Conservation (phyloP, 495 filamentous ascomycete genomes). For the Hypoxylon fragiforme region DNA sequence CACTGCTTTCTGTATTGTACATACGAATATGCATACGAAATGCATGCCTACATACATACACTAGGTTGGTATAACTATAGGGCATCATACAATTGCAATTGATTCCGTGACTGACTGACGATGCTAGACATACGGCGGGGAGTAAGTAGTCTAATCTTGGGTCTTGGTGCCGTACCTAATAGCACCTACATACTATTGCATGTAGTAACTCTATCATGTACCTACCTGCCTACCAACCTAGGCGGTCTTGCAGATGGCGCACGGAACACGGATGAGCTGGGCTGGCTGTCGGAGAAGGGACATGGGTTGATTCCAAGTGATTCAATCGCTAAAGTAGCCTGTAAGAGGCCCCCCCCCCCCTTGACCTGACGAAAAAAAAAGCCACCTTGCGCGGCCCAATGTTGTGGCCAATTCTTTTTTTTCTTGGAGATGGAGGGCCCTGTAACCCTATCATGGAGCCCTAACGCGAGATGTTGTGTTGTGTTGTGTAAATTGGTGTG, state of each 20-base stretch:
- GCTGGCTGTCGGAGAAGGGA: neutral
- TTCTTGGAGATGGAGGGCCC: neutral
- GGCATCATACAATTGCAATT: too few species aligned
- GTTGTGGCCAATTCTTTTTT: too few species aligned
- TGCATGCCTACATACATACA: too few species aligned
- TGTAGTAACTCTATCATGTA: too few species aligned
- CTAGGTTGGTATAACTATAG: too few species aligned
- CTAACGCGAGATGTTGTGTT: constrained; percentile 18
- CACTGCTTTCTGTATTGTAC: neutral
- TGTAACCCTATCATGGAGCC: constrained; percentile 33
- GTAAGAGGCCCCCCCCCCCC: constrained; percentile 28
- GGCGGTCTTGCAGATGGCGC: constrained; percentile 20
- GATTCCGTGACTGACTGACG: neutral
- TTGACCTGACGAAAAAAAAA: too few species aligned
- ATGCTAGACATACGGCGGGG: constrained; percentile 24
- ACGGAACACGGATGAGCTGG: constrained; percentile 25
- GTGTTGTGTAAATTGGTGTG: too few species aligned
- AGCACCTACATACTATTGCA: too few species aligned
- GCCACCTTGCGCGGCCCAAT: too few species aligned
- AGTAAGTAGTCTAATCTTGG: constrained; percentile 19
- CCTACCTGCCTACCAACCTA: too few species aligned
- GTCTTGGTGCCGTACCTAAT: constrained; percentile 6
- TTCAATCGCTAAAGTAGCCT: constrained; percentile 31
- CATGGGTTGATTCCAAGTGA: neutral
- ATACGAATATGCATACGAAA: neutral